phyloP scores from a whole-genome alignment of 2,329 filamentous ascomycete species.

The Colletotrichum eremochloae region DNA sequence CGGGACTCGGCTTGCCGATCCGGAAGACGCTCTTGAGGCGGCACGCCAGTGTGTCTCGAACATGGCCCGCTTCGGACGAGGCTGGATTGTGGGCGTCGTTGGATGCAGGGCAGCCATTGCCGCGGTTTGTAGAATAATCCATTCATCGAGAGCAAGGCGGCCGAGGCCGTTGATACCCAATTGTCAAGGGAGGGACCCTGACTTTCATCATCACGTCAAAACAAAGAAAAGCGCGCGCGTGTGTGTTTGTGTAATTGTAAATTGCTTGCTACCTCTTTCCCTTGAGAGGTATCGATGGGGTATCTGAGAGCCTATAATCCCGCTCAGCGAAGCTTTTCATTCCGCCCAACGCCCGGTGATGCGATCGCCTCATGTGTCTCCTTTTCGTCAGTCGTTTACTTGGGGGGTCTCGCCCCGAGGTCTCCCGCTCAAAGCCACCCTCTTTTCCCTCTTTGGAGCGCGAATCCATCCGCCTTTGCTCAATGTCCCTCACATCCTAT shows the following conservation, averaged over 20 bases:
- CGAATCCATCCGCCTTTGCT: conserved; percentile 31
- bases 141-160: conserved; percentile 9
- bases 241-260: conserved; percentile 2
- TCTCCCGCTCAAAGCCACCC: not conserved
- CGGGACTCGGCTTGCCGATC: not conserved
- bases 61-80: not conserved
- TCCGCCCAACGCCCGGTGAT: conserved; percentile 39
- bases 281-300: conserved; percentile 17
- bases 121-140: not conserved
- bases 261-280: conserved; percentile 1
- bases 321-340: conserved; percentile 39
- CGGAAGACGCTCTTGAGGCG: not conserved
- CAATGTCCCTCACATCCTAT: conserved; percentile 1
- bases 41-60: not conserved
- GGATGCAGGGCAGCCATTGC: not conserved
- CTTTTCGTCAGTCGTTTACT: not conserved
- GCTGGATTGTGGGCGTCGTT: not conserved
- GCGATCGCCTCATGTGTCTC: conserved; percentile 23
- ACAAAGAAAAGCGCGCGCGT: not conserved
- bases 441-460: not conserved
- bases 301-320: conserved; percentile 37
- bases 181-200: conserved; percentile 21
- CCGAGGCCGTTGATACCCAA: conserved; percentile 34
- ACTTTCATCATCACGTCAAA: not conserved
- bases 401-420: not conserved